phyloP scores from a whole-genome alignment of 306 rosid species.

The Pyrus communis region DNA sequence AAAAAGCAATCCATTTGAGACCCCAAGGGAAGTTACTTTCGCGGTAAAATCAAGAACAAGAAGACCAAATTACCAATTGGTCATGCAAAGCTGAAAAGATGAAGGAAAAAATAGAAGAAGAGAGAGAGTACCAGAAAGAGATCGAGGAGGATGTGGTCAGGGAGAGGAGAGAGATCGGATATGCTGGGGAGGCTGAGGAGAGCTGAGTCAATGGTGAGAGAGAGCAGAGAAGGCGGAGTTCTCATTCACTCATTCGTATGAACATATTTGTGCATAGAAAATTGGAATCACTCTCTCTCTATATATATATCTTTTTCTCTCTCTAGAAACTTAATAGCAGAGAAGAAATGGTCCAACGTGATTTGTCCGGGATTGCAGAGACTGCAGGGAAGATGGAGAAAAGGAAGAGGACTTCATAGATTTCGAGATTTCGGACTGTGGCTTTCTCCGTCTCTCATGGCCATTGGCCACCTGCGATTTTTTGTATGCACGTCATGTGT shows the following conservation, averaged over 20 bases:
- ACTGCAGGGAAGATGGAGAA: neutral
- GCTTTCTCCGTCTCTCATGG: slow-evolving; percentile 14
- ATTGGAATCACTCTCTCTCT: neutral
- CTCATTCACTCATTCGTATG: slow-evolving; percentile 57
- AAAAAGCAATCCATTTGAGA: neutral
- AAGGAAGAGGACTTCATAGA: neutral
- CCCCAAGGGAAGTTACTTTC: neutral
- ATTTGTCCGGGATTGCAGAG: slow-evolving; percentile 21
- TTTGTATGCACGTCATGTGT: neutral
- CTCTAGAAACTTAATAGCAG: neutral
- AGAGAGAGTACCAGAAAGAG: slow-evolving; percentile 51
- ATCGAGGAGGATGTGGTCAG: slow-evolving; percentile 85
- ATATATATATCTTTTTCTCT: neutral
- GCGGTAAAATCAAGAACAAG: neutral
- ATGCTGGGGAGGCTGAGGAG: slow-evolving; percentile 64
- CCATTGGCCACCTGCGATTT: neutral
- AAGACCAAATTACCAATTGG: neutral
- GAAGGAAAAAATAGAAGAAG: neutral
- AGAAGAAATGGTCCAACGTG: slow-evolving; percentile 27
- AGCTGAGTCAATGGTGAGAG: slow-evolving; percentile 81
- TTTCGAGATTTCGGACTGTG: neutral
- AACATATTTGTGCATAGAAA: neutral
- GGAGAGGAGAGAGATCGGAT: slow-evolving; percentile 85
- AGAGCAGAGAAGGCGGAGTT: slow-evolving; percentile 80
- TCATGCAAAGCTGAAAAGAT: neutral